phyloP scores from a whole-genome alignment of 2,329 filamentous ascomycete species.

The Botryotinia globosa region DNA sequence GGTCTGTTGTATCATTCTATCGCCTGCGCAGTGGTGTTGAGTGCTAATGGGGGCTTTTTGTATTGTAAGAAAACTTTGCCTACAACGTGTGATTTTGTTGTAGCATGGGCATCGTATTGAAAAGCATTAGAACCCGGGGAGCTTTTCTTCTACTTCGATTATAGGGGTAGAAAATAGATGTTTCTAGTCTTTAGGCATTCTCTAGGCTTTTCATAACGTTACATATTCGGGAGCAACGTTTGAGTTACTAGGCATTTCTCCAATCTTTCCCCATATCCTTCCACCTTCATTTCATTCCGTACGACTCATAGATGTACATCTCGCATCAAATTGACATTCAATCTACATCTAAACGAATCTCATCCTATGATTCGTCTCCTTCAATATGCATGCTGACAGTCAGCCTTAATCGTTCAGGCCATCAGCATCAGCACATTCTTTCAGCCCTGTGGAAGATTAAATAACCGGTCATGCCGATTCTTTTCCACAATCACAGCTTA shows the following conservation, averaged over 20 bases:
- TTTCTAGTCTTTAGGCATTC: not conserved
- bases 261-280: too few species aligned
- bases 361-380: not conserved
- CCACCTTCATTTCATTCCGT: not conserved
- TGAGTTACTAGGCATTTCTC: not conserved
- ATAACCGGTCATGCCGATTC: not conserved
- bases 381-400: constrained; percentile 16
- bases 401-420: constrained; percentile 24
- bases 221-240: not conserved
- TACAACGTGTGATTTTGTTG: not conserved
- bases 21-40: not conserved
- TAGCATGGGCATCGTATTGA: not conserved
- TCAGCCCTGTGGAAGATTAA: constrained; percentile 15
- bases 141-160: not conserved
- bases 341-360: not conserved
- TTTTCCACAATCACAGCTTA: not conserved
- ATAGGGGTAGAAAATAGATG: not conserved
- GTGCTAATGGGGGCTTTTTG: not conserved
- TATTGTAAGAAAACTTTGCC: too few species aligned
- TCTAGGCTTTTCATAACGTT: not conserved
- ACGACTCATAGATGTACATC: not conserved
- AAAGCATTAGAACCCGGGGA: not conserved
- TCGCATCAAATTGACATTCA: not conserved
- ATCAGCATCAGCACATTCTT: constrained; percentile 4
- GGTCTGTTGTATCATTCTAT: not conserved